Percentiles rank a stretch among this genome's conserved stretches.
phyloP scores from a whole-genome alignment of 2,329 filamentous ascomycete species.

The Aspergillus neotritici region DNA sequence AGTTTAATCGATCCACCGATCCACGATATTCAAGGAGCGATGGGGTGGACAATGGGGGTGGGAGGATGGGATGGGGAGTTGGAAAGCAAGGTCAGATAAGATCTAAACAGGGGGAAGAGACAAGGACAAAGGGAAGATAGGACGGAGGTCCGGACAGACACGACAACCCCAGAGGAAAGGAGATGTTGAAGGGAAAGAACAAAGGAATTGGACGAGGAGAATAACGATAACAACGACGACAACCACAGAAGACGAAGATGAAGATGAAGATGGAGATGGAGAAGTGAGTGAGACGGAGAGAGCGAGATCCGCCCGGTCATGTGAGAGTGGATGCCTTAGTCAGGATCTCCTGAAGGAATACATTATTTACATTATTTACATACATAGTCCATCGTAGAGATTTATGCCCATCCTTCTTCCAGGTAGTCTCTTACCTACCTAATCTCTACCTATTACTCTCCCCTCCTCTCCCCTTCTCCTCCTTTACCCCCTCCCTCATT shows the following conservation, averaged over 20 bases:
- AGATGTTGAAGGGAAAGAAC: conserved; percentile 1
- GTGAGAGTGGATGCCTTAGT: too few relatives aligned
- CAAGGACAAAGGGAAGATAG: conserved; percentile 2
- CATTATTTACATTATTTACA: too few relatives aligned
- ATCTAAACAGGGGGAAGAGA: neutral
- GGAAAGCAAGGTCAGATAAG: neutral
- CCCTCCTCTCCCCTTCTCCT: too few relatives aligned
- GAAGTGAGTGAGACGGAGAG: conserved; percentile 1
- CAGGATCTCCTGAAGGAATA: too few relatives aligned
- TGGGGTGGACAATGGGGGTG: neutral
- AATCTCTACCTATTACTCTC: too few relatives aligned
- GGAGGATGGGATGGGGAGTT: neutral
- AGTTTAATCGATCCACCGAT: too few relatives aligned
- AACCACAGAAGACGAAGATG: neutral
- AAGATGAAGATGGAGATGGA: neutral
- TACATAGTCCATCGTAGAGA: too few relatives aligned
- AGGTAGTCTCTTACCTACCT: too few relatives aligned
- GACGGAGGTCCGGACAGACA: neutral
- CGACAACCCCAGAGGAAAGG: neutral
- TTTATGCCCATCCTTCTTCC: too few relatives aligned
- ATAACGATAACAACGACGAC: too few relatives aligned
- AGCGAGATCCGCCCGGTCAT: neutral
- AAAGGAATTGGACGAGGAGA: neutral
- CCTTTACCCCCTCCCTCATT: too few relatives aligned
- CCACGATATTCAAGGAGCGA: neutral